phyloP scores from a whole-genome alignment of 2,329 filamentous ascomycete species.

The Fusarium sp. region DNA sequence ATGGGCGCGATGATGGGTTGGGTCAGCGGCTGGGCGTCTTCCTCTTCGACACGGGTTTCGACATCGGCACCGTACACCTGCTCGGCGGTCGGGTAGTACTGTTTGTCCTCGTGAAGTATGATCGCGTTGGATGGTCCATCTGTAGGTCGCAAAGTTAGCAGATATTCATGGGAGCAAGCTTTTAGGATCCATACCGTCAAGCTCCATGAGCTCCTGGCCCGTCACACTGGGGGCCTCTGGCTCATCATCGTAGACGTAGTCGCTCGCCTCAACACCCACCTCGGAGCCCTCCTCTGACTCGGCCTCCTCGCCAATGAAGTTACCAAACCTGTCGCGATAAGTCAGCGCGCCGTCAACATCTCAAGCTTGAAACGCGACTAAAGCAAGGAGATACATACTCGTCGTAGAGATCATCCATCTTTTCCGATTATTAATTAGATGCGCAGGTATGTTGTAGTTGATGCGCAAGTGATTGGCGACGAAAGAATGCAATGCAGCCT shows the following conservation, averaged over 20 bases:
- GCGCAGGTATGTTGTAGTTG: constrained; percentile 27
- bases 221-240: constrained; percentile 71
- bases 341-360: constrained; percentile 37
- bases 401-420: constrained; percentile 97
- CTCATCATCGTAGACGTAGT: constrained; percentile 86
- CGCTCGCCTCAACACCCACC: constrained; percentile 77
- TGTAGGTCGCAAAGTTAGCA: constrained; percentile 45
- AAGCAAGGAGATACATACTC: constrained; percentile 67
- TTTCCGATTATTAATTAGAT: constrained; percentile 27
- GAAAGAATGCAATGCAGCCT: constrained; percentile 31
- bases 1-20: constrained; percentile 95
- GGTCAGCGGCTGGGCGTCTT: constrained; percentile 92
- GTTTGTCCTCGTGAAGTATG: constrained; percentile 98
- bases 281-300: constrained; percentile 89
- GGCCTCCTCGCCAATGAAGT: constrained; percentile 94
- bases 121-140: constrained; percentile 94
- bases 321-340: constrained; percentile 79
- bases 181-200: constrained; percentile 72
- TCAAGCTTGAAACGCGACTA: constrained; percentile 15
- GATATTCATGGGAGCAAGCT: constrained; percentile 3
- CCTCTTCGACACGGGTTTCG: constrained; percentile 95
- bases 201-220: constrained; percentile 90
- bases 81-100: constrained; percentile 98
- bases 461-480: constrained; percentile 36
- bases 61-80: constrained; percentile 96